Evolutionary conservation across 2,329 filamentous ascomycete species (phyloP), one percentile per base, ranked within the genome.

Genomic region (Penicillium corylophilum): DNA sequence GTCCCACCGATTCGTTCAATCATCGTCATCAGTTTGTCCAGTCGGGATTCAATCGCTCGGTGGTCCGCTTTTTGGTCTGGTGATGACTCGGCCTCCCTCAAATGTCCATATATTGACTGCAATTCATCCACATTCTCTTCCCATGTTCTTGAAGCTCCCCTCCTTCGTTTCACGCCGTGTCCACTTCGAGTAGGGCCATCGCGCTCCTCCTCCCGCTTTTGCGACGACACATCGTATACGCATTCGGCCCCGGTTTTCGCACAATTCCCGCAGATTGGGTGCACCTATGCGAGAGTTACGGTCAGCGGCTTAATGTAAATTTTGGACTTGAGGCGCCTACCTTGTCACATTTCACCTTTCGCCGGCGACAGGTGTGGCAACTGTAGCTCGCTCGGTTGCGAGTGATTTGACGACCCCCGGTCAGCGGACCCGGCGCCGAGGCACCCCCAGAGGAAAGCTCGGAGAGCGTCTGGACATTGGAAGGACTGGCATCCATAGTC

Each of bases 261-360:
- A 54, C 76, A 78, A 45, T 74, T 76, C 24, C 73, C 72, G 58
- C 76, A 78, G 13, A 73, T 59, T 6, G 76, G 76, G 57, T 76
- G 75, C 24, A 71, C 67, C 73, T 75, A 46, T 18, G 1, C n/a
- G n/a, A 10, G 12, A 7, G 4, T 2, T 2, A 31, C 3, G 6
- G 18, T 38, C 18, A 38, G 35, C 18, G 18, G 13, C 4, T 10
- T 5, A 4, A 9, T 6, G 10, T 20, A 10, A 5, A 20, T 5
- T 10, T 10, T 7, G 10, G 4, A 22, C 9, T 5, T 5, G 18
- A 20, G 35, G 6, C 13, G 16, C 35, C 10, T 38, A 69, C 66
- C 63, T 76, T 76, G 60, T 75, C 70, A 54, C 75, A 78, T 68
- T 77, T 77, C 44, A 78, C 73, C 56, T 78, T 78, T 26, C 75